These are phyloP conservation scores for Cryptococcus sp. DNA, from an alignment of 1,284 basidiomycete species.

Conservation along the genomic window DNA sequence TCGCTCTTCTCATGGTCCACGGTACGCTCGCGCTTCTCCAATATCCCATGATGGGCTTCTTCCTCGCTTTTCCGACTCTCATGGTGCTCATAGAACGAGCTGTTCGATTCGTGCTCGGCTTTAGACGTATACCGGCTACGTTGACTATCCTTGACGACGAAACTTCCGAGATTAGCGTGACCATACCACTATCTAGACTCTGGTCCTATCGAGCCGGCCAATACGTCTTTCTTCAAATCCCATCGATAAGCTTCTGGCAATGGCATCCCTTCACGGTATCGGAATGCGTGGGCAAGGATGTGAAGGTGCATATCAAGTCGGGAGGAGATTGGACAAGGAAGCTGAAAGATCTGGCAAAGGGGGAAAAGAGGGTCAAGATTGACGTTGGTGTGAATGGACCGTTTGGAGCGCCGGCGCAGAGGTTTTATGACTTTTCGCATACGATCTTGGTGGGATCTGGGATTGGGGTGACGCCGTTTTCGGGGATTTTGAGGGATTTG, in stretches of 20 bases:
- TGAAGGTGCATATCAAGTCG: slow-evolving; percentile 30
- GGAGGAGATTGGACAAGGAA: slow-evolving; percentile 26
- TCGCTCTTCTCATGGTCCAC: slow-evolving; percentile 25
- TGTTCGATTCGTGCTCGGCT: slow-evolving; percentile 14
- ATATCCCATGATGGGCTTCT: slow-evolving; percentile 30
- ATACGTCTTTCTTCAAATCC: slow-evolving; percentile 28
- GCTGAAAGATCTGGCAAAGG: slow-evolving; percentile 13
- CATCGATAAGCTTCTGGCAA: slow-evolving; percentile 15
- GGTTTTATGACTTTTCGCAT: slow-evolving; percentile 31
- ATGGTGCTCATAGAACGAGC: slow-evolving; percentile 22
- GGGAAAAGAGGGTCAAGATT: slow-evolving; percentile 9
- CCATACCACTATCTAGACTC: slow-evolving; percentile 12
- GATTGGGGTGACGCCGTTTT: slow-evolving; percentile 30
- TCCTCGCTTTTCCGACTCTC: slow-evolving; percentile 30
- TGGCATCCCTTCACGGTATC: slow-evolving; percentile 33
- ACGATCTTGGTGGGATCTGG: slow-evolving; percentile 29
- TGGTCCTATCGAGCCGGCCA: slow-evolving; percentile 26
- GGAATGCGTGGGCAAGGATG: slow-evolving; percentile 14
- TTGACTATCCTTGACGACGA: slow-evolving; percentile 23
- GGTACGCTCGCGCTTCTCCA: slow-evolving; percentile 23
- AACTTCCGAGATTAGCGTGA: slow-evolving; percentile 19
- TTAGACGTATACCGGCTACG: slow-evolving; percentile 16
- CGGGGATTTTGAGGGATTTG: slow-evolving; percentile 28
- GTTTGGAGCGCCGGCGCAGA: slow-evolving; percentile 29
- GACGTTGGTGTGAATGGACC: slow-evolving; percentile 26